Conservation (phyloP, 495 filamentous ascomycete genomes). For the Daldinia concentrica region DNA sequence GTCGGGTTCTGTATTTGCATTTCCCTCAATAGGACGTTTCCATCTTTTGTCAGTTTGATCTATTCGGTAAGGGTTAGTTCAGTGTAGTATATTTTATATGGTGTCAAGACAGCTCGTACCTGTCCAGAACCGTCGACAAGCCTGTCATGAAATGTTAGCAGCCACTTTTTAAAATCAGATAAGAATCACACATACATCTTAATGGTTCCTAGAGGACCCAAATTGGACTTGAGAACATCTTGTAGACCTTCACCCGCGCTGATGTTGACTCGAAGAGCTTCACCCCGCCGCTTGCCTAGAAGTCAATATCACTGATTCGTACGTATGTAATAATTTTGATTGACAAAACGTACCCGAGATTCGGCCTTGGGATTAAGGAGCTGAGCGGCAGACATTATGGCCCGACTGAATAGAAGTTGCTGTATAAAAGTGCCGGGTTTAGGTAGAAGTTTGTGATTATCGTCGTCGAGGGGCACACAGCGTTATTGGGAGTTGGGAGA, state of each 20-base stretch:
- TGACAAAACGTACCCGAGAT: constrained; percentile 73
- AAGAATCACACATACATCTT: constrained; percentile 76
- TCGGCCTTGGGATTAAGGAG: constrained; percentile 98
- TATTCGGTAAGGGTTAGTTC: constrained; percentile 49
- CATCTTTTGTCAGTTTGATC: constrained; percentile 99
- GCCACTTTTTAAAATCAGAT: background rate
- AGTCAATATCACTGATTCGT: constrained; percentile 34
- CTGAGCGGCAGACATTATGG: constrained; percentile 87
- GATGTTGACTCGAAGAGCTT: constrained; percentile 97
- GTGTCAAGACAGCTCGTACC: constrained; percentile 63
- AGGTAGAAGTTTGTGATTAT: constrained; percentile 33
- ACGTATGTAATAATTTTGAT: constrained; percentile 50
- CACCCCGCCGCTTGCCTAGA: constrained; percentile 79
- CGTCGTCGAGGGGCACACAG: constrained; percentile 27
- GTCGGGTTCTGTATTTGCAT: constrained; percentile 96
- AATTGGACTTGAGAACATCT: constrained; percentile 95
- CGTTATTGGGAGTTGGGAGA: background rate
- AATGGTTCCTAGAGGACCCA: constrained; percentile 91
- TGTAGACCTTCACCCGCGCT: constrained; percentile 92
- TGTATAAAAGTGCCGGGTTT: constrained; percentile 16
- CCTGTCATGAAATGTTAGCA: constrained; percentile 59
- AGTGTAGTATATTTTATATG: constrained; percentile 19
- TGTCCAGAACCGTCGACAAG: constrained; percentile 93
- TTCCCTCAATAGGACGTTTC: constrained; percentile 92
- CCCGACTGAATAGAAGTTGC: background rate